Evolutionary conservation across 1,139 yeast genomes (phyloP).

Genomic region (Nadsonia starkeyi-henricii): DNA sequence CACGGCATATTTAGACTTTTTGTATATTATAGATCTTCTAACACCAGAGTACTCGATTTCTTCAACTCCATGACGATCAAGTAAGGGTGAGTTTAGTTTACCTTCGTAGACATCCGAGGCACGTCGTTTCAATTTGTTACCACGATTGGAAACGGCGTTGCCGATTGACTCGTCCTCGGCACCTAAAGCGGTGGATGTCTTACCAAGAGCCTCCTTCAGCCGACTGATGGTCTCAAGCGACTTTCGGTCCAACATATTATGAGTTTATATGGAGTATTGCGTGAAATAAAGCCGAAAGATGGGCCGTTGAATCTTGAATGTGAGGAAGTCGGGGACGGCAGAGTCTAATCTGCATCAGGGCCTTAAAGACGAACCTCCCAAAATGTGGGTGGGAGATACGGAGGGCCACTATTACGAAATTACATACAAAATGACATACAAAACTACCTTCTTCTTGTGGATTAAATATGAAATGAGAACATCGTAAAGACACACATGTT

Average conservation of each 20-base stretch:
- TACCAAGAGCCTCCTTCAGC: not conserved
- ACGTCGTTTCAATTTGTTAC: conserved; percentile 41
- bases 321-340: too few relatives aligned
- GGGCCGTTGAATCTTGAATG: too few relatives aligned
- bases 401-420: too few relatives aligned
- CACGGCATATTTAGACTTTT: conserved; percentile 12
- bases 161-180: not conserved
- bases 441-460: too few relatives aligned
- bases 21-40: conserved; percentile 23
- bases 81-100: conserved; percentile 25
- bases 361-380: too few relatives aligned
- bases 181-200: not conserved
- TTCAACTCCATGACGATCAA: conserved; percentile 19
- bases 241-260: not conserved
- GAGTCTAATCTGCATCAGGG: too few relatives aligned
- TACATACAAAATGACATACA: too few relatives aligned
- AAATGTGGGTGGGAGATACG: too few relatives aligned
- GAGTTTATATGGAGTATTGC: not conserved
- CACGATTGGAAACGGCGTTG: conserved; percentile 33
- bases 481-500: too few relatives aligned
- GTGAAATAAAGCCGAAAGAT: not conserved
- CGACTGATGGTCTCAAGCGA: not conserved
- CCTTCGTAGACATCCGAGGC: conserved; percentile 28
- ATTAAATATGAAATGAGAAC: too few relatives aligned
- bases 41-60: conserved; percentile 24